These are phyloP conservation scores for Acidiella bohemica DNA, from an alignment of 495 filamentous ascomycete species.

Conservation along the genomic window DNA sequence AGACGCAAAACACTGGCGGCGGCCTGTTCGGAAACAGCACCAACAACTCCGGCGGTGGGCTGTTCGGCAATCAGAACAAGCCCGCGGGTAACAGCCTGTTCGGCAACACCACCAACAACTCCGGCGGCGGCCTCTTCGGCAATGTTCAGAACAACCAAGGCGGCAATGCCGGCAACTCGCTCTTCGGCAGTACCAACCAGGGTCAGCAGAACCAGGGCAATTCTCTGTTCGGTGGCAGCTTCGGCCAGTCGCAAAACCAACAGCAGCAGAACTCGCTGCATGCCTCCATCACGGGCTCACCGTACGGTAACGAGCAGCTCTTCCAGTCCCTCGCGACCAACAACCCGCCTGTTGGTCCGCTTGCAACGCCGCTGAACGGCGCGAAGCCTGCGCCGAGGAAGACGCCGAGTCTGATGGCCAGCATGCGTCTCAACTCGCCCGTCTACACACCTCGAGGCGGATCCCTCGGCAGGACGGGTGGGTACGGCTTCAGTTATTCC, in stretches of 20 bases:
- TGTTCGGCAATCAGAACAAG: constrained; percentile 10
- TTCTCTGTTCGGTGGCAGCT: constrained; percentile 40
- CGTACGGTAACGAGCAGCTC: constrained; percentile 71
- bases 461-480: constrained; percentile 41
- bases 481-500: constrained; percentile 82
- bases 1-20: constrained; percentile 25
- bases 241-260: constrained; percentile 16
- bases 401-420: constrained; percentile 50
- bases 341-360: constrained; percentile 56
- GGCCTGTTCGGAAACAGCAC: constrained; percentile 9
- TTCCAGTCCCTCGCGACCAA: constrained; percentile 57
- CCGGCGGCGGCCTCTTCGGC: constrained; percentile 40
- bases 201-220: constrained; percentile 24
- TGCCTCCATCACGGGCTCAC: constrained; percentile 64
- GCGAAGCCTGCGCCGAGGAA: constrained; percentile 74
- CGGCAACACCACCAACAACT: constrained; percentile 30
- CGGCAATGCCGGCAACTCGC: constrained; percentile 17
- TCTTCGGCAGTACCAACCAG: constrained; percentile 26
- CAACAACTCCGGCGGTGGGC: constrained; percentile 3
- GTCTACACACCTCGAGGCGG: constrained; percentile 30
- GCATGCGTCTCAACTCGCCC: constrained; percentile 66
- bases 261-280: constrained; percentile 40
- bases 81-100: constrained; percentile 6
- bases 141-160: constrained; percentile 23
- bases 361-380: constrained; percentile 74